A percentile compares a stretch with the other conserved stretches of the same genome.
phyloP scores from a whole-genome alignment of 495 filamentous ascomycete species.

The Lentithecium fluviatile region DNA sequence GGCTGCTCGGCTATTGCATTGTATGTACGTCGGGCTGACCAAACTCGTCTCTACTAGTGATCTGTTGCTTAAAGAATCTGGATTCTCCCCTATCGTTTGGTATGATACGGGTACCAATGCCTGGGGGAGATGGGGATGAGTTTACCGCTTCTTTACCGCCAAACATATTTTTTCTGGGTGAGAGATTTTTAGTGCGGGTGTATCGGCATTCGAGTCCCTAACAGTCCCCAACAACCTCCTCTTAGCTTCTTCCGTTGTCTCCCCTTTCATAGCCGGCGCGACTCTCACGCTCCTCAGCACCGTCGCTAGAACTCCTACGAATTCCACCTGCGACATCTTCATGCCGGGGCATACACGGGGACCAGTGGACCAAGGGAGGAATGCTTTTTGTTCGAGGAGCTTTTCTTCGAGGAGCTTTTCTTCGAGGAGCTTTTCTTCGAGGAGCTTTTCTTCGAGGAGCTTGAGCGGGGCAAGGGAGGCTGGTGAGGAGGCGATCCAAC shows the following conservation, averaged over 20 bases:
- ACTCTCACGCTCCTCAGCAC: conserved; percentile 1
- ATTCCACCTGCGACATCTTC: conserved; percentile 35
- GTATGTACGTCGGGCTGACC: too few relatives aligned
- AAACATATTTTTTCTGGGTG: conserved; percentile 11
- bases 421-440: not conserved
- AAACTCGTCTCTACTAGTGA: too few relatives aligned
- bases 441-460: not conserved
- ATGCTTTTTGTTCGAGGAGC: conserved; percentile 12
- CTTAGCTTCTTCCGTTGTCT: not conserved
- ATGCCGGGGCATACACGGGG: conserved; percentile 30
- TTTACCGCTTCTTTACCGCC: not conserved
- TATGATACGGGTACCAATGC: too few relatives aligned
- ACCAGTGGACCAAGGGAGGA: conserved; percentile 20
- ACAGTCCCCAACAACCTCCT: not conserved
- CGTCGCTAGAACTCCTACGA: conserved; percentile 17
- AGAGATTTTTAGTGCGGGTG: conserved; percentile 11
- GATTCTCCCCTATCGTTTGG: too few relatives aligned
- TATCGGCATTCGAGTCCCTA: conserved; percentile 3
- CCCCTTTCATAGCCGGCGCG: not conserved
- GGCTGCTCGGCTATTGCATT: too few relatives aligned
- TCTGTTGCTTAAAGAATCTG: too few relatives aligned
- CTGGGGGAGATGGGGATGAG: too few relatives aligned
- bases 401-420: not conserved
- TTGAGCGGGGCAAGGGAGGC: not conserved
- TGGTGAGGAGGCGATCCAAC: conserved; percentile 31